Conservation (phyloP, 1,284 basidiomycete species). For the Amylostereum areolatum region DNA sequence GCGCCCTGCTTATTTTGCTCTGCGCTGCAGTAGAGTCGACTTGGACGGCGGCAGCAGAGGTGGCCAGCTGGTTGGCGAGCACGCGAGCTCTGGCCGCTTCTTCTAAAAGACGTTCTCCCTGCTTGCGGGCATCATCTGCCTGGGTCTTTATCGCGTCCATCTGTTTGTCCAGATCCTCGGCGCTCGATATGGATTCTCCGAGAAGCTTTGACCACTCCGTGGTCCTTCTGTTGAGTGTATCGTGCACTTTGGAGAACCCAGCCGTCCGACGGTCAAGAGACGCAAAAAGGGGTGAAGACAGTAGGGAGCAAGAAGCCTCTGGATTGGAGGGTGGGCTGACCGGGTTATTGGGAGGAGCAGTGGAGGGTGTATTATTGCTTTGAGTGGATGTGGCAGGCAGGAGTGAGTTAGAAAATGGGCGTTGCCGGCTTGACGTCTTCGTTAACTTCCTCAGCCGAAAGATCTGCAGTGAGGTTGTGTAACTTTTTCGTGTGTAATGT, state of each 20-base stretch:
- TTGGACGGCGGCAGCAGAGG: background rate
- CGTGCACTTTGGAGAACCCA: conserved; percentile 1
- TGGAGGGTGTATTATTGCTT: no score
- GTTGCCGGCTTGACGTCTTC: no score
- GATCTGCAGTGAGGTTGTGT: no score
- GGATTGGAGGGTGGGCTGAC: no score
- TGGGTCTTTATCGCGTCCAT: conserved; percentile 2
- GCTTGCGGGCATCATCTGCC: conserved; percentile 3
- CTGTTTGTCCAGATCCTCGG: conserved; percentile 1
- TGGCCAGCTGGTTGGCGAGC: conserved; percentile 3
- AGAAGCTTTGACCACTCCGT: conserved; percentile 6
- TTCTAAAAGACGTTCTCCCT: conserved; percentile 5
- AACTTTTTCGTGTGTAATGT: no score
- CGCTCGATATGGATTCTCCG: background rate
- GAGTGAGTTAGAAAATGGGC: no score
- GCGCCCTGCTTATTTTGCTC: no score
- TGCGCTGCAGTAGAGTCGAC: background rate
- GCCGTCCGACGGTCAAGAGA: conserved; percentile 3
- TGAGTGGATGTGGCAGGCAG: no score
- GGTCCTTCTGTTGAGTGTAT: conserved; percentile 3
- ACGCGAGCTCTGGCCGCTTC: conserved; percentile 7
- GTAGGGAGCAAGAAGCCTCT: background rate
- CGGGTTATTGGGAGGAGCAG: no score
- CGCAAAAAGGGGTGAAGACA: conserved; percentile 5
- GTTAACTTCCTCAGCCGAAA: no score